Base-by-base conservation (phyloP, 495 filamentous ascomycete genomes). In the Cryomyces minteri region DNA sequence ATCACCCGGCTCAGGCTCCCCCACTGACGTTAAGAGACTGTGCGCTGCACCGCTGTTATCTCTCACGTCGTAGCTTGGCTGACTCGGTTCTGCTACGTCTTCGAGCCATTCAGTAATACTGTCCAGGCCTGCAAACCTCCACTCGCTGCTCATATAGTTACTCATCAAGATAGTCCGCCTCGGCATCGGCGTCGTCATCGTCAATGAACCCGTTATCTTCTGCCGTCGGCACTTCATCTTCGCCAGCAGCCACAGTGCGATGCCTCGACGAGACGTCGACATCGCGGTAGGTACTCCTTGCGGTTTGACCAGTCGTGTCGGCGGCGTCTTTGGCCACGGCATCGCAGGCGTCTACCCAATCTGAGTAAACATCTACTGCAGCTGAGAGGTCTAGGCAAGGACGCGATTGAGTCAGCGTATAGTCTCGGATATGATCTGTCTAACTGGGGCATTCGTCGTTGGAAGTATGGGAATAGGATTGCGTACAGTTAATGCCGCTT, bases 311-410 rank as follows among this genome's bases (percentile, higher is more conserved):
- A 28, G 49, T 29, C 0, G 44, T 39, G 2, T 10, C 50, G 29
- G 39, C 47, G 11, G 36, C 45, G 39, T 76, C 68, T 52, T 80
- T 80, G 10, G 79, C 79, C 39, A 81, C 77, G 36, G 70, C 74
- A 67, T 94, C 88, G 58, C 90, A 94, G 33, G 90, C 90, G 64
- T 98, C 90, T 43, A 98, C 81, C 90, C 90, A 98, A 57, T 95
- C 92, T 31, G 84, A 84, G 58, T 96, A 98, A 11, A 98, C 88
- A 55, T 98, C 90, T 31, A 98, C 85, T 1, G 82, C 71, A 11
- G 81, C 80, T 33, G 85, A 88, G 45, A 96, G 77, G 58, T 87
- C 86, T 93, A 43, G 43, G 6, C 25, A 29, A 31, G n/a, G 32
- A 29, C 9, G 12, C n/a, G 41, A 2, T 5, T 9, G 29, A 36